Conservation (phyloP, 2,329 filamentous ascomycete species). For the Sarocladiaceae sp. region DNA sequence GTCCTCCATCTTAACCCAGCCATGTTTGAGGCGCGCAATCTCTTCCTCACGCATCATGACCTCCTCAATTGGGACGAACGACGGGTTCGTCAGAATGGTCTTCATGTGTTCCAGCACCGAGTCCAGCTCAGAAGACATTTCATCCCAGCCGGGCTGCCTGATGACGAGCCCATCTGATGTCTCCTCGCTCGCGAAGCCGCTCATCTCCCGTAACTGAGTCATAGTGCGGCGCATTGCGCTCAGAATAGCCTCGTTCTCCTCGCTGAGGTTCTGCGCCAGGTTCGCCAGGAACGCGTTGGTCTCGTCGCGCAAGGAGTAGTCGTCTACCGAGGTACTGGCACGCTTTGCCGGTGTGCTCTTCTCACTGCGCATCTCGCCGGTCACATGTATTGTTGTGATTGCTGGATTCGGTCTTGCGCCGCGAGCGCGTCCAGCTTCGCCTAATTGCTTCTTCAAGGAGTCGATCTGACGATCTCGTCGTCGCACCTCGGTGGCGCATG, state of each 20-base stretch:
- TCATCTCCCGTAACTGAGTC: conserved; percentile 63
- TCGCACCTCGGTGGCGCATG: conserved; percentile 85
- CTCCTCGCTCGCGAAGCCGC: conserved; percentile 38
- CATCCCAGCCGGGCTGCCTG: conserved; percentile 43
- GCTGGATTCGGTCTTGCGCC: conserved; percentile 49
- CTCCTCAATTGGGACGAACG: conserved; percentile 92
- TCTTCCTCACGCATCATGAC: conserved; percentile 89
- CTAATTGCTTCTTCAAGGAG: conserved; percentile 78
- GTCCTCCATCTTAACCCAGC: conserved; percentile 90
- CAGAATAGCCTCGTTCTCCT: conserved; percentile 84
- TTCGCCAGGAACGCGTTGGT: conserved; percentile 87
- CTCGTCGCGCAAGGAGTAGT: conserved; percentile 72
- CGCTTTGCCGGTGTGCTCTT: conserved; percentile 26
- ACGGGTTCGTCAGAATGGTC: conserved; percentile 84
- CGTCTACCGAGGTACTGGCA: conserved; percentile 15
- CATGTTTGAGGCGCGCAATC: conserved; percentile 72
- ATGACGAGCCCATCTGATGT: conserved; percentile 24
- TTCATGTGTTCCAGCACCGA: conserved; percentile 73
- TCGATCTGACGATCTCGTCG: conserved; percentile 88
- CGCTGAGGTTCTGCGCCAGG: conserved; percentile 74
- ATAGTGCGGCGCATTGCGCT: conserved; percentile 65
- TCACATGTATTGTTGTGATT: conserved; percentile 51
- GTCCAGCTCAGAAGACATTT: conserved; percentile 70
- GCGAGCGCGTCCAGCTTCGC: conserved; percentile 59
- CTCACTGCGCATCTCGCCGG: conserved; percentile 44